Percentiles rank a stretch among this genome's conserved stretches.
Conservation (phyloP, 345 rosid genomes). For the Erodium maritimum region DNA sequence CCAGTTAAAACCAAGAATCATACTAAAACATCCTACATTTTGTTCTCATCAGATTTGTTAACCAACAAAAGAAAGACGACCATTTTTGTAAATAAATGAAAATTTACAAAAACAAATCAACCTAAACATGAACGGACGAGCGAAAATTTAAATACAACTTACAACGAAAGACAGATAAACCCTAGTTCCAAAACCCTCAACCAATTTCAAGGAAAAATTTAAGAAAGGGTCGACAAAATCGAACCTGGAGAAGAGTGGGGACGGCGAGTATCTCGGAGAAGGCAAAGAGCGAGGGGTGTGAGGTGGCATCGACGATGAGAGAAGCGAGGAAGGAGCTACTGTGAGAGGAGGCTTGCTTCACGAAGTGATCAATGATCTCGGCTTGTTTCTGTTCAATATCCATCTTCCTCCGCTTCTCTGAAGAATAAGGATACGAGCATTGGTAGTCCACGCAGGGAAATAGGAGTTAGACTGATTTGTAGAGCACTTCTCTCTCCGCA, state of each 20-base stretch:
- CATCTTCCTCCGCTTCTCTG: conserved; percentile 23
- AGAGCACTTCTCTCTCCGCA: too few relatives aligned
- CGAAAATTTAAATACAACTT: too few relatives aligned
- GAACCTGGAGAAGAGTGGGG: conserved; percentile 43
- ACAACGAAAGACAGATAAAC: too few relatives aligned
- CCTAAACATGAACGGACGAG: too few relatives aligned
- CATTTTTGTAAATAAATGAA: too few relatives aligned
- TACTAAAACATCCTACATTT: not conserved
- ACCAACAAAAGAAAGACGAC: too few relatives aligned
- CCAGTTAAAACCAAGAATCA: not conserved
- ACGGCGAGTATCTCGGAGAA: conserved; percentile 89
- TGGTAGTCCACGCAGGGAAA: too few relatives aligned
- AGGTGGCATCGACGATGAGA: conserved; percentile 64
- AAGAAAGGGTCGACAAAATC: not conserved
- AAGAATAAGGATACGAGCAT: not conserved
- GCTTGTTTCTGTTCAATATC: conserved; percentile 82
- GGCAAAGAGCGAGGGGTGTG: conserved; percentile 78
- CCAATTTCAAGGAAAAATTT: too few relatives aligned
- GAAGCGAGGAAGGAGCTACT: conserved; percentile 43
- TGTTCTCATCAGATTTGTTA: too few relatives aligned
- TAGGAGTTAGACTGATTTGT: too few relatives aligned
- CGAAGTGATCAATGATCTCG: conserved; percentile 53
- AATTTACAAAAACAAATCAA: too few relatives aligned
- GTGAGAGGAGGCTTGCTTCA: conserved; percentile 41
- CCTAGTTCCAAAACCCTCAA: too few relatives aligned